A percentile compares a stretch with the other conserved stretches of the same genome.
These are phyloP conservation scores for Cladorrhinum sp. DNA, from an alignment of 2,329 filamentous ascomycete species.

Conservation along the genomic window DNA sequence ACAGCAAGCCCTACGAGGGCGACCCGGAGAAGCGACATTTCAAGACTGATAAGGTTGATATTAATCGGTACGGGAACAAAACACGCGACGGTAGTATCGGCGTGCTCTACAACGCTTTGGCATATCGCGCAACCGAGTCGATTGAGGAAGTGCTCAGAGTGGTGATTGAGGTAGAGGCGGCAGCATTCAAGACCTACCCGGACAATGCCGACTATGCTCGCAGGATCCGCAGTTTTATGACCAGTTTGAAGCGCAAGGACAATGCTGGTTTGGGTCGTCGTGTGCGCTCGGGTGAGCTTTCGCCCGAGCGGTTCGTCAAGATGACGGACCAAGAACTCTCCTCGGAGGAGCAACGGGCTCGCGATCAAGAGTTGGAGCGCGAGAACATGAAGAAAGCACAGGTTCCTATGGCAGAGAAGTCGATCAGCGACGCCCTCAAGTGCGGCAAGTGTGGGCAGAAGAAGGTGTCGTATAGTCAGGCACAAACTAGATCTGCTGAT, in stretches of 20 bases:
- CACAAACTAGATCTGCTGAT: conserved; percentile 92
- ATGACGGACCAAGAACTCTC: conserved; percentile 93
- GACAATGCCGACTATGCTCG: conserved; percentile 74
- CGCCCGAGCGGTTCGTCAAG: conserved; percentile 69
- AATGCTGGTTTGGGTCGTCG: conserved; percentile 74
- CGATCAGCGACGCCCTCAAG: conserved; percentile 80
- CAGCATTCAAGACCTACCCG: conserved; percentile 67
- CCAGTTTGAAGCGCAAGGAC: conserved; percentile 90
- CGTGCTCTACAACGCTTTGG: conserved; percentile 88
- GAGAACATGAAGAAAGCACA: conserved; percentile 98
- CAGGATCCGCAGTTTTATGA: conserved; percentile 89
- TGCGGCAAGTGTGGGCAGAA: conserved; percentile 91
- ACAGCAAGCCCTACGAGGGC: conserved; percentile 52
- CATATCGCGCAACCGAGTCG: conserved; percentile 67
- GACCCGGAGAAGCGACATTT: conserved; percentile 77
- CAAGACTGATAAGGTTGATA: conserved; percentile 76
- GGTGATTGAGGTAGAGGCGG: conserved; percentile 78
- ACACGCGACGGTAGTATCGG: conserved; percentile 83
- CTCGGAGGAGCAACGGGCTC: conserved; percentile 73
- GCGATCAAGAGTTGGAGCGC: conserved; percentile 73
- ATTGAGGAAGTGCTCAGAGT: conserved; percentile 68
- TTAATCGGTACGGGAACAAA: conserved; percentile 68
- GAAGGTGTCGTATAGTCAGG: conserved; percentile 93
- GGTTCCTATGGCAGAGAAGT: conserved; percentile 88
- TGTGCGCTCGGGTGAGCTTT: conserved; percentile 72